A percentile compares a stretch with the other conserved stretches of the same genome.
These are phyloP conservation scores for Metschnikowia arizonensis DNA, from an alignment of 805 yeast genomes.

Conservation along the genomic window DNA sequence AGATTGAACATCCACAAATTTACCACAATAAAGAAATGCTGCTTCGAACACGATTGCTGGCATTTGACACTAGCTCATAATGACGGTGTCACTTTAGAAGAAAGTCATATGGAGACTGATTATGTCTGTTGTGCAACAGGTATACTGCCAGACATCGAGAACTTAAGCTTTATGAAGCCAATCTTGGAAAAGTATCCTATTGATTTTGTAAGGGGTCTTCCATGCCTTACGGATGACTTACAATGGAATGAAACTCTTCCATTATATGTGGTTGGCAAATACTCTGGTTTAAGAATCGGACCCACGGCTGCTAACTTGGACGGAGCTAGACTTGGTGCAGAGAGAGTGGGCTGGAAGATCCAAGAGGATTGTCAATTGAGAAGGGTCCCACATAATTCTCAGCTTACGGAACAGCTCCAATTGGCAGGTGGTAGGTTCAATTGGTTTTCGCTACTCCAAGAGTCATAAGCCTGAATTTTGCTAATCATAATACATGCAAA, in stretches of 20 bases:
- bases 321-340: constrained; percentile 45
- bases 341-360: constrained; percentile 39
- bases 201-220: constrained; percentile 33
- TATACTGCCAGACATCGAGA: constrained; percentile 25
- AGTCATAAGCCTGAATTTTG: constrained; percentile 4
- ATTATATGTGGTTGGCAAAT: constrained; percentile 40
- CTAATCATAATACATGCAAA: background rate
- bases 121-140: constrained; percentile 45
- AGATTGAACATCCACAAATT: constrained; percentile 26
- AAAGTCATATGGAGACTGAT: constrained; percentile 16
- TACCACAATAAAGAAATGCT: constrained; percentile 24
- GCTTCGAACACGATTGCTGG: constrained; percentile 32
- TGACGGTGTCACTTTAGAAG: constrained; percentile 5
- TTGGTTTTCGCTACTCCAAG: constrained; percentile 12
- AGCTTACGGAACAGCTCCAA: constrained; percentile 1
- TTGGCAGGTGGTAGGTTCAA: constrained; percentile 13
- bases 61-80: constrained; percentile 14
- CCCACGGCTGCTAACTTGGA: constrained; percentile 46
- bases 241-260: constrained; percentile 41
- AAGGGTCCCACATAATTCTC: background rate
- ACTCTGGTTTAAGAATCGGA: constrained; percentile 40
- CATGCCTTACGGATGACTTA: constrained; percentile 42
- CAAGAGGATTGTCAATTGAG: constrained; percentile 15
- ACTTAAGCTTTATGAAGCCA: constrained; percentile 28
- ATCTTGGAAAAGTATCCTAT: constrained; percentile 28